Percentiles rank a stretch among this genome's conserved stretches.
phyloP scores from a whole-genome alignment of 2,329 filamentous ascomycete genomes.

The Talaromyces islandicus region DNA sequence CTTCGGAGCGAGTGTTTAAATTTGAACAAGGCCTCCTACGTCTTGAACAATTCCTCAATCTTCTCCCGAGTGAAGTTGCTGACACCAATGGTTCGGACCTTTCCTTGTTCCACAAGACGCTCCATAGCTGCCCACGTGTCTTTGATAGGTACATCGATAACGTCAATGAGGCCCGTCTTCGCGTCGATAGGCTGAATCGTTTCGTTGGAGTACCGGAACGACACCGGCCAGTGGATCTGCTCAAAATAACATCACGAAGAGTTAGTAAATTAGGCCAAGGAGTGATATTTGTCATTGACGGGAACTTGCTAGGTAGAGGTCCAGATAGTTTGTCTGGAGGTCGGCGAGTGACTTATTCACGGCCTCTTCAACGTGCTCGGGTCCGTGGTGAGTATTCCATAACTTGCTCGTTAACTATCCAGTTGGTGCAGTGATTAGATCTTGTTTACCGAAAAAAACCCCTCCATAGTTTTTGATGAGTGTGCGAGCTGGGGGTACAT shows the following conservation, averaged over 20 bases:
- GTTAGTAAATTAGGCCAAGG: neutral
- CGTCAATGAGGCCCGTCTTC: conserved; percentile 16
- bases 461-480: conserved; percentile 12
- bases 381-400: conserved; percentile 51
- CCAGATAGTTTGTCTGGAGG: conserved; percentile 48
- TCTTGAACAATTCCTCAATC: conserved; percentile 33
- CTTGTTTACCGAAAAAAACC: neutral
- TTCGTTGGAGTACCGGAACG: conserved; percentile 15
- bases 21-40: neutral
- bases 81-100: conserved; percentile 62
- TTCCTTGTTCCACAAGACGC: conserved; percentile 49
- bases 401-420: conserved; percentile 50
- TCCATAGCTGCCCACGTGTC: conserved; percentile 59
- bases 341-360: conserved; percentile 46
- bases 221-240: conserved; percentile 37
- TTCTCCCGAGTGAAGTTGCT: conserved; percentile 57
- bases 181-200: conserved; percentile 14
- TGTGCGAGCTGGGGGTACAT: conserved; percentile 1
- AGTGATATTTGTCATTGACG: neutral
- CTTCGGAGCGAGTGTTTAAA: neutral
- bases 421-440: neutral
- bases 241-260: neutral
- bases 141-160: conserved; percentile 17
- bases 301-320: conserved; percentile 34
- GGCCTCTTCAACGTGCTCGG: conserved; percentile 44